Evolutionary conservation across 2,329 filamentous ascomycete genomes (phyloP).

Genomic region (Lecanosticta acicola): DNA sequence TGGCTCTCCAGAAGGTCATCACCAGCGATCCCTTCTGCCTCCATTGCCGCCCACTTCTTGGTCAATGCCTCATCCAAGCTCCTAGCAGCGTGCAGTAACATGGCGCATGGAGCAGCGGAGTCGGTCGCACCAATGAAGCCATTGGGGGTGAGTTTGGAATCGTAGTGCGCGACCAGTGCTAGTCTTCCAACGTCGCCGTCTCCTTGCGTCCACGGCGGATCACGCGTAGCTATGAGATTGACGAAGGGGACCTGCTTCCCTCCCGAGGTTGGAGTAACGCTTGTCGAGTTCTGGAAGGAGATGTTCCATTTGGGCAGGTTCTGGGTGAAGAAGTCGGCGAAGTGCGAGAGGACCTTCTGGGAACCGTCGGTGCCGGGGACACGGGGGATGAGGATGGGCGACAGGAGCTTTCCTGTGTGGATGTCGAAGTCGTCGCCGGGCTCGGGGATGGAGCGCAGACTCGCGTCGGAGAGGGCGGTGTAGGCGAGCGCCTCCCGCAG

Average conservation of each 20-base stretch:
- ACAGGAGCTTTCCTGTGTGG: conserved; percentile 65
- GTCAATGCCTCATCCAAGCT: conserved; percentile 75
- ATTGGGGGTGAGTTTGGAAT: conserved; percentile 70
- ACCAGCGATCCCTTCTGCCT: conserved; percentile 41
- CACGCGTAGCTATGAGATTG: conserved; percentile 79
- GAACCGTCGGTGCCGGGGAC: conserved; percentile 82
- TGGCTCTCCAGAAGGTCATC: conserved; percentile 59
- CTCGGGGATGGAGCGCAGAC: conserved; percentile 65
- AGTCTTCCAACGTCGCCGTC: conserved; percentile 70
- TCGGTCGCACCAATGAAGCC: conserved; percentile 94
- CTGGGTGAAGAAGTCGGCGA: conserved; percentile 71
- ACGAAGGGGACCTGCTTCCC: conserved; percentile 69
- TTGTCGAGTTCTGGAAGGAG: conserved; percentile 83
- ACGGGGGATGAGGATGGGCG: conserved; percentile 80
- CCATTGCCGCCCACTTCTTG: conserved; percentile 73
- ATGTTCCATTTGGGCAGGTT: conserved; percentile 74
- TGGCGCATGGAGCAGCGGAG: conserved; percentile 88
- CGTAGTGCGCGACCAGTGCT: conserved; percentile 90
- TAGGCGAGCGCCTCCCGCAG: conserved; percentile 43
- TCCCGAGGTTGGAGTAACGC: conserved; percentile 70
- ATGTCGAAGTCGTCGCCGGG: conserved; percentile 67
- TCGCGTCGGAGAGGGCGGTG: conserved; percentile 64
- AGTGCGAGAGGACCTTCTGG: conserved; percentile 67
- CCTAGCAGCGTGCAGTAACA: conserved; percentile 79
- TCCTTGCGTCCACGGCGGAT: conserved; percentile 70